A percentile compares a stretch with the other conserved stretches of the same genome.
phyloP scores from a whole-genome alignment of 331 rosid genomes.

The Stylosanthes scabra region DNA sequence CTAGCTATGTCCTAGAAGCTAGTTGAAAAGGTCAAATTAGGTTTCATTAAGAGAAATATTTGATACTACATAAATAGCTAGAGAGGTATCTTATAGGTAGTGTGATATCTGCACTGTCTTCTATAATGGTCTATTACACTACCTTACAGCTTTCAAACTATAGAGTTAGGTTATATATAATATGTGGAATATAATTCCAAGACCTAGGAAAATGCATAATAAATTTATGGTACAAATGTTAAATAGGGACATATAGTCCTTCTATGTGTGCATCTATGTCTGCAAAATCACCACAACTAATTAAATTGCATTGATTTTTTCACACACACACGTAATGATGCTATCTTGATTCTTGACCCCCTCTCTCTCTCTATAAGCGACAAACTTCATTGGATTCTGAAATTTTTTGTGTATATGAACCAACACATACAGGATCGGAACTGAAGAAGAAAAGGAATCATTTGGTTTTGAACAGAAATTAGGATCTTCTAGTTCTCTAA shows the following conservation, averaged over 20 bases:
- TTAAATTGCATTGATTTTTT: slow-evolving; percentile 28
- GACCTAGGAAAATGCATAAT: slow-evolving; percentile 48
- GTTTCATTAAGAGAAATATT: not conserved
- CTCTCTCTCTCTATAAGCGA: not conserved
- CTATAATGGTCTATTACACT: slow-evolving; percentile 3
- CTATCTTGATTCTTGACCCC: not conserved
- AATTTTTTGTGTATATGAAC: not conserved
- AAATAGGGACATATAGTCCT: slow-evolving; percentile 12
- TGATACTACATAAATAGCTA: not conserved
- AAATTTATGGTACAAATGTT: slow-evolving; percentile 32
- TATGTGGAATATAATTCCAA: slow-evolving; percentile 40
- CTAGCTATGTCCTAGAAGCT: no score
- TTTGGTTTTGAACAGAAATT: slow-evolving; percentile 22
- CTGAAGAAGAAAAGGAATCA: no score
- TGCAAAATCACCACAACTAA: slow-evolving; percentile 26
- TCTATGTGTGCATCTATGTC: slow-evolving; percentile 16
- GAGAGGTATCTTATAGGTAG: slow-evolving; percentile 21
- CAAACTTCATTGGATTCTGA: not conserved
- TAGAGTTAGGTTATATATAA: not conserved
- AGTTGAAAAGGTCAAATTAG: not conserved
- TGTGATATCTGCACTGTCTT: slow-evolving; percentile 4
- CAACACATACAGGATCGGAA: slow-evolving; percentile 30
- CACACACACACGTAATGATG: slow-evolving; percentile 21
- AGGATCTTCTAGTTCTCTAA: no score
- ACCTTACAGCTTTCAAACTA: slow-evolving; percentile 33